These are phyloP conservation scores for Fraxinus dipetala DNA, from an alignment of 305 asterid genomes.

Conservation along the genomic window DNA sequence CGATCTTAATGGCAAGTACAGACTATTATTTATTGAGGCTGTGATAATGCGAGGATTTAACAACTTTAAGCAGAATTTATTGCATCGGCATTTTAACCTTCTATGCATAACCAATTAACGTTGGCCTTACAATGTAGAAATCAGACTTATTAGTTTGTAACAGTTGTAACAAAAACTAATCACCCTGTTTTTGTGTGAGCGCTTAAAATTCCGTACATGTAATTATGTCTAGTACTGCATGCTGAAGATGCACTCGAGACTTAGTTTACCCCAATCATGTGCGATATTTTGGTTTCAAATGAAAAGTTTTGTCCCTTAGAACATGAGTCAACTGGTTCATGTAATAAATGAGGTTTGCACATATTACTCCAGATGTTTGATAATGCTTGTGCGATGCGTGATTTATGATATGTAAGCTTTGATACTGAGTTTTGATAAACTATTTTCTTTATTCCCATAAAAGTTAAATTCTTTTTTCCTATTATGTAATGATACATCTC, in stretches of 20 bases:
- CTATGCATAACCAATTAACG: constrained; percentile 19
- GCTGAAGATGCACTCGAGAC: background rate
- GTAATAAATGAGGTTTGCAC: background rate
- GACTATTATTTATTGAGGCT: constrained; percentile 12
- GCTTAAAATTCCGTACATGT: background rate
- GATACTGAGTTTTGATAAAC: background rate
- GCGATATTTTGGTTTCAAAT: constrained; percentile 26
- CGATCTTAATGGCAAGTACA: constrained; percentile 40
- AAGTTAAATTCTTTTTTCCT: background rate
- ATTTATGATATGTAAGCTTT: background rate
- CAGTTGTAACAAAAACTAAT: constrained; percentile 8
- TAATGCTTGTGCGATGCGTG: background rate
- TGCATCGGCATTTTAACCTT: constrained; percentile 28
- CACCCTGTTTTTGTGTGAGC: constrained; percentile 2
- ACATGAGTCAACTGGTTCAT: background rate
- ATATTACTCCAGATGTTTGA: background rate
- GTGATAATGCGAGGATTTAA: constrained; percentile 21
- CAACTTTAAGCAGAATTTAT: constrained; percentile 3
- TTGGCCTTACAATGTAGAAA: constrained; percentile 29
- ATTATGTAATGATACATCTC: background rate
- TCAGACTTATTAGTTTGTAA: constrained; percentile 13
- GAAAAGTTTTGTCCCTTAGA: background rate
- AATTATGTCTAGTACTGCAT: background rate
- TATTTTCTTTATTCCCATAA: background rate
- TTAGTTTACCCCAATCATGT: background rate